These are phyloP conservation scores for Ophiocordyceps camponoti-rufipedis DNA, from an alignment of 2,329 filamentous ascomycete genomes.

Conservation along the genomic window DNA sequence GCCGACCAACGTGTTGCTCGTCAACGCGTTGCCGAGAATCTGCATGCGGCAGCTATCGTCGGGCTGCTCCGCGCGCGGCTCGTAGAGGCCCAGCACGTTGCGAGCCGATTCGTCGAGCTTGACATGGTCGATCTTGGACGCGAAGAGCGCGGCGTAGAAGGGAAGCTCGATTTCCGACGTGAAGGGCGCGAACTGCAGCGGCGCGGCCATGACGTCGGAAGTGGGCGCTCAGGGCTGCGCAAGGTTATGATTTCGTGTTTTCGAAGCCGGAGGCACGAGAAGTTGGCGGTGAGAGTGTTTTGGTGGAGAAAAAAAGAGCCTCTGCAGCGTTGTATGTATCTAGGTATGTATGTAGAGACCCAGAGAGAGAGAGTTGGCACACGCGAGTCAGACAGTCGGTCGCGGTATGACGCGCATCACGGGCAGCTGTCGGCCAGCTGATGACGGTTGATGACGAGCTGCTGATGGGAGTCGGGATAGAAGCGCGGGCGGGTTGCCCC, in stretches of 20 bases:
- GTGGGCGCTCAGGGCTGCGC: not conserved
- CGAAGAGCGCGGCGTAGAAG: slow-evolving; percentile 86
- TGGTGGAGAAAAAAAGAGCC: not conserved
- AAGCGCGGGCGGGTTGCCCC: too few relatives aligned
- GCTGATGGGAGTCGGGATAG: too few relatives aligned
- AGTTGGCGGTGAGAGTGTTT: not conserved
- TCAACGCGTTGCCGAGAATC: slow-evolving; percentile 72
- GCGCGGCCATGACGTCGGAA: slow-evolving; percentile 26
- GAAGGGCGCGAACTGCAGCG: slow-evolving; percentile 65
- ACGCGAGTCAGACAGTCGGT: not conserved
- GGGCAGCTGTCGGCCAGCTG: not conserved
- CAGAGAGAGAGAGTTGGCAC: too few relatives aligned
- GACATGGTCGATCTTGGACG: slow-evolving; percentile 89
- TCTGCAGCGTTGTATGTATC: too few relatives aligned
- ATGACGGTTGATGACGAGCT: not conserved
- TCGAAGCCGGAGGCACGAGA: not conserved
- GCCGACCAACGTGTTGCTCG: slow-evolving; percentile 54
- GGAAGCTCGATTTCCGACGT: slow-evolving; percentile 86
- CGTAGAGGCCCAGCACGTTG: slow-evolving; percentile 73
- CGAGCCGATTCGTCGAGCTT: slow-evolving; percentile 90
- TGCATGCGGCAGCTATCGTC: slow-evolving; percentile 77
- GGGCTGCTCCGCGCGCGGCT: slow-evolving; percentile 57
- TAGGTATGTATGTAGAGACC: too few relatives aligned
- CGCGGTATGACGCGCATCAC: not conserved
- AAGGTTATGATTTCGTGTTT: too few relatives aligned